Evolutionary conservation across 495 filamentous ascomycete species (phyloP), one percentile per base, ranked within the genome.

Genomic region (Trichoderma gamsii): DNA sequence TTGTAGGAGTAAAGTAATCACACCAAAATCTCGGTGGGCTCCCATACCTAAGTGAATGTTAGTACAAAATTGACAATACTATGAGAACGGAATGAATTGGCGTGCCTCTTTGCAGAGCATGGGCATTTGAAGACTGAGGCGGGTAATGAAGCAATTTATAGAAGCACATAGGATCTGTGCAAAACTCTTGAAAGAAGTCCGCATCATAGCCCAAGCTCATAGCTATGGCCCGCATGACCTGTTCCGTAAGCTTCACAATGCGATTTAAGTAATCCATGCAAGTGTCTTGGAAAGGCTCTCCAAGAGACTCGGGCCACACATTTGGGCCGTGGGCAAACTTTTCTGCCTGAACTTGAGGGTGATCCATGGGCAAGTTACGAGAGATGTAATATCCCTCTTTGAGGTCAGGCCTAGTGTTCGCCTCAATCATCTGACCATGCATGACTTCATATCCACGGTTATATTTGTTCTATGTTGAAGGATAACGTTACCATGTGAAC

Each of bases 371-470:
- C 43, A 46, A 46, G 43, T 46, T 5, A 18, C 43, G 43, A 46
- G 43, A 78, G 46, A 86, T 72, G 71, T 81, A 84, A 15, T 83
- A 76, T 1, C 81, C 77, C 74, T 84, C 82, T 69, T 85, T 84
- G 0, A 83, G 73, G 64, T 86, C 83, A 0, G 83, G 83, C 1
- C 75, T 74, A 4, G 77, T 76, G 41, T 75, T 80, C 4, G 73
- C 73, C 72, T 84, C 79, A n/a, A 85, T 75, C 56, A 77, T 78
- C 70, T 86, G 84, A 16, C 78, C 79, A 29, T 79, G 77, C 38
- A 84, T 78, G 23, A 79, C 66, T 64, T 85, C 83, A 70, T 86
- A 85, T 18, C 84, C 82, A 59, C 83, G 77, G 71, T 83, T 79
- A 5, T 46, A 46, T 18, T 46, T 46, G 43, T 46, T 46, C 43